Conservation (phyloP, 2,329 filamentous ascomycete species). For the Fusarium papillatum region DNA sequence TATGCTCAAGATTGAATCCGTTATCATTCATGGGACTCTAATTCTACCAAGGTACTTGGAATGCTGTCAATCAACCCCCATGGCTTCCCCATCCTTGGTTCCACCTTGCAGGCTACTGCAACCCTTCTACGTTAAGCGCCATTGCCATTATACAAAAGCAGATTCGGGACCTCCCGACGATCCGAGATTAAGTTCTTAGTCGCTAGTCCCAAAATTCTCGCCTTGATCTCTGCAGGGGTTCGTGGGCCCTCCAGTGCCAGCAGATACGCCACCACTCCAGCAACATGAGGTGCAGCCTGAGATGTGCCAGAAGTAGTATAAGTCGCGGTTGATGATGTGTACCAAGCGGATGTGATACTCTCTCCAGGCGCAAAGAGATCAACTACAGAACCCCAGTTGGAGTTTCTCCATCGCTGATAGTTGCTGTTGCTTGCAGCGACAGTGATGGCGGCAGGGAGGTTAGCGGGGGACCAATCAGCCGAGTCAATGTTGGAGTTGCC, state of each 20-base stretch:
- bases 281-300: slow-evolving; percentile 36
- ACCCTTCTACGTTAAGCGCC: slow-evolving; percentile 6
- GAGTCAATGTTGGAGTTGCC: slow-evolving; percentile 34
- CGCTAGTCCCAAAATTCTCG: slow-evolving; percentile 22
- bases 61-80: neutral
- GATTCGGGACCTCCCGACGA: slow-evolving; percentile 17
- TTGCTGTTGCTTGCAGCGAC: slow-evolving; percentile 46
- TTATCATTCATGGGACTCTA: neutral
- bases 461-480: slow-evolving; percentile 20
- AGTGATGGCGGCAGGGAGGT: slow-evolving; percentile 38
- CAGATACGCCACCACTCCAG: slow-evolving; percentile 37
- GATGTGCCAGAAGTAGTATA: slow-evolving; percentile 29
- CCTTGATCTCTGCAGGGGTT: slow-evolving; percentile 8
- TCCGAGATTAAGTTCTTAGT: slow-evolving; percentile 23
- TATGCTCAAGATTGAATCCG: neutral
- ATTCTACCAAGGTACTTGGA: neutral
- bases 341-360: slow-evolving; percentile 44
- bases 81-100: neutral
- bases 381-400: slow-evolving; percentile 56
- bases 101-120: neutral
- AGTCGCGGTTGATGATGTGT: neutral
- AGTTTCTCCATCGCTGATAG: slow-evolving; percentile 53
- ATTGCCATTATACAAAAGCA: slow-evolving; percentile 33
- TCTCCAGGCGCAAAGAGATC: slow-evolving; percentile 25
- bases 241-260: slow-evolving; percentile 31